A percentile compares a stretch with the other conserved stretches of the same genome.
Conservation (phyloP, 495 filamentous ascomycete genomes). For the Aspergillus olivimuriae region DNA sequence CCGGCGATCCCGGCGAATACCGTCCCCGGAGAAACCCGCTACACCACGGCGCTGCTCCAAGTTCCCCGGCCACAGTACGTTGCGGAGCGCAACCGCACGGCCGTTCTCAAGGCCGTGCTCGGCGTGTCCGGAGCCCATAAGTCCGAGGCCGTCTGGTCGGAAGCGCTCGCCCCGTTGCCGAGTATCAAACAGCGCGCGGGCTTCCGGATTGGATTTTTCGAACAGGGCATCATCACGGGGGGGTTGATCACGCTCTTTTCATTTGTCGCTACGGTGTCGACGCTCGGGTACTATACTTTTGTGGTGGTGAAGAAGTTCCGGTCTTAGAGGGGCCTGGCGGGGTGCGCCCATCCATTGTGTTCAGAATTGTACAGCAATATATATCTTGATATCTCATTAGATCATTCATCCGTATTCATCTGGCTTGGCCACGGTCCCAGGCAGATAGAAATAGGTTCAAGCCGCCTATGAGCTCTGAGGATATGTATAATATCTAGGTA, state of each 20-base stretch:
- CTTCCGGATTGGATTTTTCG: conserved; percentile 43
- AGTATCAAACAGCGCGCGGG: conserved; percentile 30
- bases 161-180: conserved; percentile 30
- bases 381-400: no score
- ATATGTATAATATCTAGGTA: no score
- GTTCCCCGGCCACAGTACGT: conserved; percentile 35
- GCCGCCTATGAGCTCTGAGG: no score
- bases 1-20: conserved; percentile 30
- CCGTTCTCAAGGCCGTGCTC: conserved; percentile 12
- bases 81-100: conserved; percentile 4
- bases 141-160: conserved; percentile 16
- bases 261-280: conserved; percentile 17
- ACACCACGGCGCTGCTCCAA: conserved; percentile 32
- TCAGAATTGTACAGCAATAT: no score
- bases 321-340: no score
- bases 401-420: no score
- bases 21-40: conserved; percentile 26
- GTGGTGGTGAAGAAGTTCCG: conserved; percentile 12
- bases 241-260: conserved; percentile 22
- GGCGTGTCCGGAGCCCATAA: conserved; percentile 9
- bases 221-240: conserved; percentile 44
- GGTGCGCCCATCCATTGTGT: no score
- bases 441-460: no score
- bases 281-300: conserved; percentile 27
- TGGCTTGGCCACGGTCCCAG: no score